Conservation (phyloP, 495 filamentous ascomycete species). For the Lophiostoma macrostomum region DNA sequence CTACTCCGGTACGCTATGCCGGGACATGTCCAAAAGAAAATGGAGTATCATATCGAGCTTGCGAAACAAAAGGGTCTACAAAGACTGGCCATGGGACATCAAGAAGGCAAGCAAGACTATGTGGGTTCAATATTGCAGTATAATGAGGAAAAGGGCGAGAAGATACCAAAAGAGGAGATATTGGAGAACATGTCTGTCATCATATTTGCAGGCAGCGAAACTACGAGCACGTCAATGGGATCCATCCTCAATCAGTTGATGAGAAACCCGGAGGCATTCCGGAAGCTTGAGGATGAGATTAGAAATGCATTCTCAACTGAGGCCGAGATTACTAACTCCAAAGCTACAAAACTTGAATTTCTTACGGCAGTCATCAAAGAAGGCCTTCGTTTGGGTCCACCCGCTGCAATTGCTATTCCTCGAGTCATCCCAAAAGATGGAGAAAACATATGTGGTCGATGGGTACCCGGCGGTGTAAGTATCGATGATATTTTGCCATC, state of each 20-base stretch:
- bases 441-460: neutral
- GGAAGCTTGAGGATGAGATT: neutral
- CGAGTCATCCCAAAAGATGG: conserved; percentile 7
- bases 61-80: neutral
- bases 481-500: neutral
- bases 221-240: conserved; percentile 26
- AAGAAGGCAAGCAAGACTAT: conserved; percentile 17
- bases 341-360: conserved; percentile 1
- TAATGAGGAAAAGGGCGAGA: conserved; percentile 25
- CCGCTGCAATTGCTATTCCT: neutral
- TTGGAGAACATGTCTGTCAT: conserved; percentile 26
- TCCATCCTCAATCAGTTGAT: conserved; percentile 17
- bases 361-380: conserved; percentile 15
- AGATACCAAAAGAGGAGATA: conserved; percentile 34
- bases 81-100: neutral
- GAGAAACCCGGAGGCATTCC: neutral
- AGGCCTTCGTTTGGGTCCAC: conserved; percentile 2
- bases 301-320: neutral
- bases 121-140: conserved; percentile 41
- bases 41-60: conserved; percentile 6
- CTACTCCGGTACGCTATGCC: neutral
- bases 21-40: neutral
- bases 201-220: conserved; percentile 36
- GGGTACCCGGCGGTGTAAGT: neutral
- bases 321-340: neutral